Conservation (phyloP, 2,329 filamentous ascomycete genomes). For the Apiospora sp. region DNA sequence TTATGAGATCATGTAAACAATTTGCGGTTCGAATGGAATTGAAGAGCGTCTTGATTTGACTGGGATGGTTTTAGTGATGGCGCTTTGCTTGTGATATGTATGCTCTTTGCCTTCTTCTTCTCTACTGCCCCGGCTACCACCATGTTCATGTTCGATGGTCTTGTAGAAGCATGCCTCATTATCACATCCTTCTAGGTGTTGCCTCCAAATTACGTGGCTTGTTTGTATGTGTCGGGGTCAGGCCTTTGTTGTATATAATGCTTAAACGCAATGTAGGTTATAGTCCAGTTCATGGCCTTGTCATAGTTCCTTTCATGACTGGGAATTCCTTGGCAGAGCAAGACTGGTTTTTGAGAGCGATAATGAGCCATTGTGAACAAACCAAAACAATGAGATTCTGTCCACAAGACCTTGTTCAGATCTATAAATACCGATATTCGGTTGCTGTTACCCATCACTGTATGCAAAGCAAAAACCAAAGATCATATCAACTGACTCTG, state of each 20-base stretch:
- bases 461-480: background rate
- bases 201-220: background rate
- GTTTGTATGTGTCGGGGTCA: background rate
- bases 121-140: background rate
- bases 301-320: background rate
- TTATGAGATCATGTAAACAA: constrained; percentile 13
- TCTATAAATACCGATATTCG: background rate
- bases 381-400: background rate
- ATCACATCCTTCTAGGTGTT: background rate
- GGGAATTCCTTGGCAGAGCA: background rate
- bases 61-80: background rate
- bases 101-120: background rate
- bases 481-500: background rate
- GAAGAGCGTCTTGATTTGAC: background rate
- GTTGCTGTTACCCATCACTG: background rate
- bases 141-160: background rate
- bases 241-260: background rate
- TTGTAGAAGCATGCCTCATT: background rate
- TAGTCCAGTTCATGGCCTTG: background rate
- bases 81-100: background rate
- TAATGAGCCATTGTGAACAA: background rate
- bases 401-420: background rate
- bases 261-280: background rate
- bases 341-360: background rate
- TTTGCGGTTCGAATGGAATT: background rate